phyloP scores from a whole-genome alignment of 495 filamentous ascomycete species.

The Physcia stellaris region DNA sequence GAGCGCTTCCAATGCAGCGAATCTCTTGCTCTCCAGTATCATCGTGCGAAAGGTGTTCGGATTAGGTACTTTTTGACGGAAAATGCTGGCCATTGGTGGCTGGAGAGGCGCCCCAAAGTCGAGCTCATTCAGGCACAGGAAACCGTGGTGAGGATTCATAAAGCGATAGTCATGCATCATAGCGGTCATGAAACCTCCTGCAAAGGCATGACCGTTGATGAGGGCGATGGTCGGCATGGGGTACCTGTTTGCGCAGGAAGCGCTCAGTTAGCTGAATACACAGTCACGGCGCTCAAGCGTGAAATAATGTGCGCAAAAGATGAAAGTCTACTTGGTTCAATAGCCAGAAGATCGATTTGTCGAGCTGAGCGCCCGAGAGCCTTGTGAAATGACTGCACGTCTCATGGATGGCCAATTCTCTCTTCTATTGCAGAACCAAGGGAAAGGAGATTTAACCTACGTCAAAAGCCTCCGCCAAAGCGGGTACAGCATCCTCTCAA shows the following conservation, averaged over 20 bases:
- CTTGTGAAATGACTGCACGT: no score
- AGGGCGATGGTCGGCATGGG: constrained; percentile 74
- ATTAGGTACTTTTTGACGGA: constrained; percentile 47
- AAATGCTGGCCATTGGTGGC: constrained; percentile 58
- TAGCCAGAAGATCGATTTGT: no score
- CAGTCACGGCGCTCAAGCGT: no score
- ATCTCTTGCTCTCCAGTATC: constrained; percentile 57
- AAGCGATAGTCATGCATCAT: constrained; percentile 78
- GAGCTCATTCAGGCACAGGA: constrained; percentile 64
- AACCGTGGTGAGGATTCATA: constrained; percentile 53
- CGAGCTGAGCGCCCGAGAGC: no score
- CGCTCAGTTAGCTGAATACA: no score
- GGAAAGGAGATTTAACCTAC: constrained; percentile 21
- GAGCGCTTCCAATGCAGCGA: constrained; percentile 42
- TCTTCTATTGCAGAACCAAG: no score
- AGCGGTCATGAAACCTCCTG: constrained; percentile 64
- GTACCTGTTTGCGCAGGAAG: constrained; percentile 33
- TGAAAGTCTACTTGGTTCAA: no score
- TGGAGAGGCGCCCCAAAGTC: constrained; percentile 61
- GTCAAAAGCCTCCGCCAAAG: constrained; percentile 48
- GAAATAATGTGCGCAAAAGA: no score
- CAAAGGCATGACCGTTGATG: constrained; percentile 71
- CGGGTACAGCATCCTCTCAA: constrained; percentile 40
- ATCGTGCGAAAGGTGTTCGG: constrained; percentile 43
- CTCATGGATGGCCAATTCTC: no score